Evolutionary conservation across 148 eudicot genomes (phyloP).

Genomic region (Hydrangea macrophylla): DNA sequence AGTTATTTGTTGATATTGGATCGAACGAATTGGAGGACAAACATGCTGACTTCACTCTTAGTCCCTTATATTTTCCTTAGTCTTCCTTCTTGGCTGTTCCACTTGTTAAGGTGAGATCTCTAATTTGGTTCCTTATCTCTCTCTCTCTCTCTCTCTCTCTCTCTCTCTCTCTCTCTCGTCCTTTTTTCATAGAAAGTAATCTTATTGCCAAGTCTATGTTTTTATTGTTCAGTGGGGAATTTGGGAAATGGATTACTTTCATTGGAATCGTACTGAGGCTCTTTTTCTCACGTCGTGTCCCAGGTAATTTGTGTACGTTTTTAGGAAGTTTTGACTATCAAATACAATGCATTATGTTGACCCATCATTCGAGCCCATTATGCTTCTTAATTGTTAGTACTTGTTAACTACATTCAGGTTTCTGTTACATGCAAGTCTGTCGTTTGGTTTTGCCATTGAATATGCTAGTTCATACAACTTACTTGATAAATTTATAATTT

Average conservation of each 20-base stretch:
- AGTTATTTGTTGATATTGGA: conserved; percentile 88
- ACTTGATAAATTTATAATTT: neutral
- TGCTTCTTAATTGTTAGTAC: neutral
- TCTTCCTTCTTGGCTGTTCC: conserved; percentile 53
- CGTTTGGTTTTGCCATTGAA: neutral
- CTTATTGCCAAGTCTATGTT: neutral
- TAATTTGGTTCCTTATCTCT: neutral
- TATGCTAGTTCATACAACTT: no score
- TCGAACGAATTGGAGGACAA: conserved; percentile 87
- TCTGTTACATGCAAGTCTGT: no score
- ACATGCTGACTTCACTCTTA: conserved; percentile 79
- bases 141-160: neutral
- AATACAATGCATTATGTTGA: neutral
- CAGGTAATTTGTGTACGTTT: conserved; percentile 41
- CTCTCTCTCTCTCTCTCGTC: neutral
- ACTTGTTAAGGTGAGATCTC: conserved; percentile 54
- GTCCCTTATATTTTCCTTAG: conserved; percentile 85
- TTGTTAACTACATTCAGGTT: neutral
- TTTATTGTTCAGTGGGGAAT: conserved; percentile 49
- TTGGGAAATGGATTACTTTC: conserved; percentile 82
- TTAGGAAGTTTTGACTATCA: neutral
- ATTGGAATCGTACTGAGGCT: conserved; percentile 80
- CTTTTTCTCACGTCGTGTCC: conserved; percentile 77
- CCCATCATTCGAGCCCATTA: neutral
- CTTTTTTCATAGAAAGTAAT: neutral